Base-by-base conservation (phyloP, 2,329 filamentous ascomycete species). In the Xylaria sp. region DNA sequence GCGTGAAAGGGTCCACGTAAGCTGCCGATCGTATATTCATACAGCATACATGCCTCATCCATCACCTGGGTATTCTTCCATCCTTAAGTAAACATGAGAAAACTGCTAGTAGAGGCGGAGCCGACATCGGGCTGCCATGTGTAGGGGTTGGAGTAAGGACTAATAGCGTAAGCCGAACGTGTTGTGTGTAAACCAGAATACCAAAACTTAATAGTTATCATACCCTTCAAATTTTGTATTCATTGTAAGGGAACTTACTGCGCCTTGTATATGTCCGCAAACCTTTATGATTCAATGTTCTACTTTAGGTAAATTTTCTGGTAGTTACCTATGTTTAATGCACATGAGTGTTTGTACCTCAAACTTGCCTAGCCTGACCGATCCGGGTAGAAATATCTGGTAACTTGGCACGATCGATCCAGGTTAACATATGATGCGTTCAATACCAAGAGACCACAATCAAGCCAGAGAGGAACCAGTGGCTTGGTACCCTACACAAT, bases 121-220 rank as follows among this genome's bases (percentile, higher is more conserved):
- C 51, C 51, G 51, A 55, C 29, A 55, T 55, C 51, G 51, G 51
- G 13, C 9, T 23, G n/a, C n/a, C n/a, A n/a, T 16, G 29, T 10
- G 23, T 37, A 10, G 51, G 21, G n/a, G n/a, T n/a, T n/a, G n/a
- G n/a, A n/a, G 16, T n/a, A 37, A 29, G 27, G 9, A 37, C 23
- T 27, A n/a, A 37, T 12, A 37, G n/a, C n/a, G 13, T 23, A 5
- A 5, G 32, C 23, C 16, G 5, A 32, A 12, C n/a, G 29, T 44
- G 9, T 23, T n/a, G 9, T 25, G 21, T 25, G 1, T 13, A 23
- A 13, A 23, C 29, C 8, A 37, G 18, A 18, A 37, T 8, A 23
- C 21, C 29, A 37, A 44, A 8, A 18, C 32, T 35, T 35, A 35
- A 35, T 1, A 35, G 32, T 35, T 10, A 10, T 35, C 32, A 35